Base-by-base conservation (phyloP, 805 yeast genomes). In the Candida taoyuanica region DNA sequence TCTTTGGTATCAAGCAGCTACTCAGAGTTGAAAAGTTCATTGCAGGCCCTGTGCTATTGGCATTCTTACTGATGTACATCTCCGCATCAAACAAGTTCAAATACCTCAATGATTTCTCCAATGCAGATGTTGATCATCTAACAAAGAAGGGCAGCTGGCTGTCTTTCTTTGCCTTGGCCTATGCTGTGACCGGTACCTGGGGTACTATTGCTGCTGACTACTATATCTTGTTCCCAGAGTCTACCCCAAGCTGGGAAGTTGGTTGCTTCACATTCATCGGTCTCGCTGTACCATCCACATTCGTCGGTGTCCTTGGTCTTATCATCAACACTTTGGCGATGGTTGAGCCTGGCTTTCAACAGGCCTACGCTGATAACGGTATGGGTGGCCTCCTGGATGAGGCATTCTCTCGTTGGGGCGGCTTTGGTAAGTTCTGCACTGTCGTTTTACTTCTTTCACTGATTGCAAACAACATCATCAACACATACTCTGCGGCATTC, bases 131-230 rank as follows among this genome's bases (percentile, higher is more conserved):
- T 18, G 56, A 57, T 14, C 11, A 57, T 3, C 46, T 55, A 13
- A 74, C 84, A 0, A 60, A 73, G 4, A 67, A 68, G 36, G 94
- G 94, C n/a, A 73, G 77, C 52, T 74, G 83, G 71, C 58, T 86
- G 20, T 74, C 85, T 12, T 84, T 78, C 59, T 84, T 86, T 51
- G 73, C 87, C 1, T 67, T 85, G 39, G 70, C 80, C 31, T 85
- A 84, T 53, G 78, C 95, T 20, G 78, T 82, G 33, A 85, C 95
- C 4, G 74, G 86, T 3, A 85, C 96, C 2, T 87, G 96, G 96
- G 89, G 94, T 31, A 81, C 89, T 3, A 74, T 85, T 43, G 85
- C 95, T 0, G 71, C 89, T 0, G 96, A 87, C 60, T 87, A 87
- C 59, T 85, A 85, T 58, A 75, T 87, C 34, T 67, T 85, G 35